Evolutionary conservation across 805 yeast genomes (phyloP).

Genomic region (Brettanomyces sp.): DNA sequence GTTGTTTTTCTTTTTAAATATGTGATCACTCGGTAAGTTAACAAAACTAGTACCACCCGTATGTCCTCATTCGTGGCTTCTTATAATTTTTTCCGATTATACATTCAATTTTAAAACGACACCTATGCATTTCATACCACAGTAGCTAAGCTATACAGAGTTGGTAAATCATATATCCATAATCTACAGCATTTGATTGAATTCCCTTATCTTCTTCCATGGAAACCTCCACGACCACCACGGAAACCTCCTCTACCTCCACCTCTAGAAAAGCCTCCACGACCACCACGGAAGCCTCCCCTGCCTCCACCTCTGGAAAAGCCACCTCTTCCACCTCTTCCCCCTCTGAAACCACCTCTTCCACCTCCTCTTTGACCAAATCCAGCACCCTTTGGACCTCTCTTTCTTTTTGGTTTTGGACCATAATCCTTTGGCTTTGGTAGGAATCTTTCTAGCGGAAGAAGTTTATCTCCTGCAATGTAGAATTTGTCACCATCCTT

Average conservation of each 20-base stretch:
- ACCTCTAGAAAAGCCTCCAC: constrained; percentile 4
- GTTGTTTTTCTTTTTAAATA: neutral
- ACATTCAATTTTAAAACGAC: no score
- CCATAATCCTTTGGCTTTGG: constrained; percentile 90
- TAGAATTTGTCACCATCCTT: constrained; percentile 92
- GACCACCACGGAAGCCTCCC: constrained; percentile 8
- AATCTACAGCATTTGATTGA: no score
- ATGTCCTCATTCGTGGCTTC: no score
- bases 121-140: no score
- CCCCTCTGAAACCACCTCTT: constrained; percentile 33
- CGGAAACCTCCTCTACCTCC: constrained; percentile 6
- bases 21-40: no score
- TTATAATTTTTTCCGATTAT: no score
- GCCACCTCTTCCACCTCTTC: constrained; percentile 27
- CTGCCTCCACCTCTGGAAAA: constrained; percentile 34
- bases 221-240: neutral
- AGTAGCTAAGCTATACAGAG: no score
- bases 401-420: constrained; percentile 70
- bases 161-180: no score
- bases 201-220: neutral
- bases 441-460: constrained; percentile 92
- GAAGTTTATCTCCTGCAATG: constrained; percentile 89
- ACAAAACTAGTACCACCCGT: no score
- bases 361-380: constrained; percentile 35
- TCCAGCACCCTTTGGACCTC: constrained; percentile 42